These are phyloP conservation scores for Raphanus sativus DNA, from an alignment of 345 rosid genomes.

Conservation along the genomic window DNA sequence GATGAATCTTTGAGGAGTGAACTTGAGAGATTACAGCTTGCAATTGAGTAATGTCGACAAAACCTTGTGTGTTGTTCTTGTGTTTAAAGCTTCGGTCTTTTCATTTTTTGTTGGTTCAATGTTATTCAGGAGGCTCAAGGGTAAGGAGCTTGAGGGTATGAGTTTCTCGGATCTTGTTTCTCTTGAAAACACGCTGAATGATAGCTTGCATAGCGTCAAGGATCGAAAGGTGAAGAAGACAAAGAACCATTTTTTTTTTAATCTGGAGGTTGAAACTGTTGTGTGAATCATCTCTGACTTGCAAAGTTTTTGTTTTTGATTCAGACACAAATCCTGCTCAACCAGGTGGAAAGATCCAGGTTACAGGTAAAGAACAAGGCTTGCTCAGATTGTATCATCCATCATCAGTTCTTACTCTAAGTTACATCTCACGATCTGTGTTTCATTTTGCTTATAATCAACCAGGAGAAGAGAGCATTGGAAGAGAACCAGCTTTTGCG, in stretches of 20 bases:
- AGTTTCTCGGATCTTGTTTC: constrained; percentile 32
- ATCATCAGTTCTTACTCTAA: background rate
- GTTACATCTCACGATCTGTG: background rate
- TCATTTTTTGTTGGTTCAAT: background rate
- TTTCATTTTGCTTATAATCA: background rate
- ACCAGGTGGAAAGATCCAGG: constrained; percentile 33
- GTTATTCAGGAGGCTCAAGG: constrained; percentile 32
- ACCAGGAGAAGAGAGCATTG: constrained; percentile 36
- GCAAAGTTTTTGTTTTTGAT: background rate
- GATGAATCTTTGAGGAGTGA: constrained; percentile 23
- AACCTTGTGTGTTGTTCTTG: no score
- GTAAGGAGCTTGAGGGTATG: constrained; percentile 38
- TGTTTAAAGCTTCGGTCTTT: background rate
- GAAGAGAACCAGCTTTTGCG: constrained; percentile 37
- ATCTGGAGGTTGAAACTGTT: no score
- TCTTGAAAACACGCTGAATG: constrained; percentile 38
- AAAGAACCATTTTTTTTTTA: background rate
- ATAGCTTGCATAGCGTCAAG: constrained; percentile 37
- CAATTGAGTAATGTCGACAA: constrained; percentile 29
- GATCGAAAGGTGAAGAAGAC: constrained; percentile 34
- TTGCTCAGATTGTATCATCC: background rate
- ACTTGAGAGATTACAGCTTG: constrained; percentile 35
- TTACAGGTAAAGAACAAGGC: constrained; percentile 24
- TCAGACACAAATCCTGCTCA: constrained; percentile 31
- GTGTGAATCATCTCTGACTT: constrained; percentile 5